Conservation (phyloP, 257 asterid genomes). For the Lantana camara region DNA sequence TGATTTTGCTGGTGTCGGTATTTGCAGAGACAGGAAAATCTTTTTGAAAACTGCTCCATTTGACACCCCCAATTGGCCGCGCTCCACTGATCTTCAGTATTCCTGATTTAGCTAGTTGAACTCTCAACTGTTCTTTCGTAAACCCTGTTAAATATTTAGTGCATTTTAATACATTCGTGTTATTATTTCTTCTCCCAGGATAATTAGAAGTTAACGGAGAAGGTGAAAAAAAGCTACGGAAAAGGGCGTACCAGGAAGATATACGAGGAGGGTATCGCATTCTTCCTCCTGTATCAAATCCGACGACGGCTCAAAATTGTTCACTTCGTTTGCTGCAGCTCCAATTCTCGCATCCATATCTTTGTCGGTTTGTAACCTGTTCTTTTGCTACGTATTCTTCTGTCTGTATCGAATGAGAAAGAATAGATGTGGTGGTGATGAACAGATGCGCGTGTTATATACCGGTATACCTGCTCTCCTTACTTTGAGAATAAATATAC, state of each 20-base stretch:
- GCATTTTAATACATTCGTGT: neutral
- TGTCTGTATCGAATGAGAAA: neutral
- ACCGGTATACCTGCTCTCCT: neutral
- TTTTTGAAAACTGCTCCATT: slow-evolving; percentile 49
- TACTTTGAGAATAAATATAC: slow-evolving; percentile 32
- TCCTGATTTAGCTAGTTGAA: slow-evolving; percentile 46
- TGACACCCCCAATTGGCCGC: slow-evolving; percentile 33
- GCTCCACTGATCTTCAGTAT: slow-evolving; percentile 57
- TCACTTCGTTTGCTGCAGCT: slow-evolving; percentile 28
- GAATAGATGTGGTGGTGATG: neutral
- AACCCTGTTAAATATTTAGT: slow-evolving; percentile 44
- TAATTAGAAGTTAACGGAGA: neutral
- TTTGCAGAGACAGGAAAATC: slow-evolving; percentile 50
- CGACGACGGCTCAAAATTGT: slow-evolving; percentile 51
- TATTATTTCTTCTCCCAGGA: neutral
- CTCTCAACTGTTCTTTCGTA: slow-evolving; percentile 56
- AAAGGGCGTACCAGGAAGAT: slow-evolving; percentile 53
- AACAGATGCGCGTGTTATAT: slow-evolving; percentile 14
- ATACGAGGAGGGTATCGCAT: slow-evolving; percentile 51
- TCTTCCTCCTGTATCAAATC: slow-evolving; percentile 56
- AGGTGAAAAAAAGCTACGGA: neutral
- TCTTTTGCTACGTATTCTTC: neutral
- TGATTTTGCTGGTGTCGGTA: slow-evolving; percentile 49
- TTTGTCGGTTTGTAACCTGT: neutral
- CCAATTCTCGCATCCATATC: slow-evolving; percentile 35